Evolutionary conservation across 768 basidiomycete species (phyloP).

Genomic region (Rhodotorula taiwanensis): DNA sequence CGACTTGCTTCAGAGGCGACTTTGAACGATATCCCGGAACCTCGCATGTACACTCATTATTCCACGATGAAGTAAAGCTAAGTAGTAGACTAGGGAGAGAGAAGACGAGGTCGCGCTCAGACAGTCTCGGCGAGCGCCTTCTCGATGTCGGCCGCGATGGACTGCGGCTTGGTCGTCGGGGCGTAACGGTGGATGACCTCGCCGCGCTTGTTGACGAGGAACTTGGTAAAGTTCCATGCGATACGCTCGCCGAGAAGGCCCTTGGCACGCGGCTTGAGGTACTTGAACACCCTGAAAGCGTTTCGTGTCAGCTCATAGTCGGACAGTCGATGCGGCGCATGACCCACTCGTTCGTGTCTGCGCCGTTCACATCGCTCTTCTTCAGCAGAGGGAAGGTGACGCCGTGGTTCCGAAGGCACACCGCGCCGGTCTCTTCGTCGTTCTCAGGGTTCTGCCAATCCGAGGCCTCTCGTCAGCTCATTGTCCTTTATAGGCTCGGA

Average conservation of each 20-base stretch:
- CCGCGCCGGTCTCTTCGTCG: slow-evolving; percentile 41
- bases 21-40: background rate
- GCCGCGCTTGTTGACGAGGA: slow-evolving; percentile 62
- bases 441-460: slow-evolving; percentile 9
- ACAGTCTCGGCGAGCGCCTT: slow-evolving; percentile 43
- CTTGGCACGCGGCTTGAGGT: slow-evolving; percentile 72
- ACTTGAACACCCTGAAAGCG: slow-evolving; percentile 75
- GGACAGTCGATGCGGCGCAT: too few species aligned
- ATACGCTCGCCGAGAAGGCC: slow-evolving; percentile 59
- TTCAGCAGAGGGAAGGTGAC: slow-evolving; percentile 85
- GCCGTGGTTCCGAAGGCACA: slow-evolving; percentile 75
- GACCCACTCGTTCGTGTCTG: slow-evolving; percentile 43
- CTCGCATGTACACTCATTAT: too few species aligned
- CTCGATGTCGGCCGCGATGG: slow-evolving; percentile 59
- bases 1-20: background rate
- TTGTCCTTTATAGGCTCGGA: slow-evolving; percentile 29
- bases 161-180: slow-evolving; percentile 58
- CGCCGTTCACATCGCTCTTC: slow-evolving; percentile 84
- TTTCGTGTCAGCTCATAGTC: too few species aligned
- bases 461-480: slow-evolving; percentile 30
- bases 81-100: too few species aligned
- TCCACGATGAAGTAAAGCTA: too few species aligned
- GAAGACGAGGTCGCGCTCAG: background rate
- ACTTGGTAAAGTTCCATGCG: slow-evolving; percentile 72
- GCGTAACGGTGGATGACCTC: slow-evolving; percentile 69